Base-by-base conservation (phyloP, 192 early-diverging fungal species). In the Rhizophagus sp. region DNA sequence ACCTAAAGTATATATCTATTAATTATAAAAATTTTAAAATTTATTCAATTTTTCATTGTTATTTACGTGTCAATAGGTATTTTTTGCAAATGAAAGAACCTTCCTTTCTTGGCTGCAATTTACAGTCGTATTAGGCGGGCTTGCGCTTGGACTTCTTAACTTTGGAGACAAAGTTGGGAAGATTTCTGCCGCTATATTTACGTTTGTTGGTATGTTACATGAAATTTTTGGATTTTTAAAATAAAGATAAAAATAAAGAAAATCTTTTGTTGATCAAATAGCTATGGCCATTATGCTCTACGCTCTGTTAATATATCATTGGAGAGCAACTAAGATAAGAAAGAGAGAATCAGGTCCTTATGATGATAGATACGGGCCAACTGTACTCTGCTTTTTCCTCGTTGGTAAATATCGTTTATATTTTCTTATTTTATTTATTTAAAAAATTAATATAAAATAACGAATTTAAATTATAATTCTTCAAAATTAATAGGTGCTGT, bases 31-130 rank as follows among this genome's bases (percentile, higher is more conserved):
- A 30, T 30, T 30, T 2, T 3, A 30, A n/a, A 30, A 57, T 22
- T 17, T 34, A 33, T 2, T 68, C 2, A n/a, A 36, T 39, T 47
- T 27, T 15, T 34, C 34, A 13, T 34, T 49, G 2, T 65, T 11
- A 44, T 41, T 44, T 25, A 27, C 11, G 12, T 36, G 11, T 5
- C 2, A 27, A 25, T 71, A 79, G 78, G 78, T 97, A 15, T 97
- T 96, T 82, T 97, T 98, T 84, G 96, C 96, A 44, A 98, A 98
- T 82, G 96, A 97, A 85, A 90, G 96, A 25, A 97, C 96, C 2
- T 96, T 97, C 74, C 85, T 97, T 61, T 92, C 95, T 5, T 97
- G 95, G 95, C 87, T 96, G 61, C 93, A 94, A 80, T 95, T 96
- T 84, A 89, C 93, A 10, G 91, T 93, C 49, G 87, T 95, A 15